phyloP scores from a whole-genome alignment of 306 rosid genomes.

The Cicer arietinum region DNA sequence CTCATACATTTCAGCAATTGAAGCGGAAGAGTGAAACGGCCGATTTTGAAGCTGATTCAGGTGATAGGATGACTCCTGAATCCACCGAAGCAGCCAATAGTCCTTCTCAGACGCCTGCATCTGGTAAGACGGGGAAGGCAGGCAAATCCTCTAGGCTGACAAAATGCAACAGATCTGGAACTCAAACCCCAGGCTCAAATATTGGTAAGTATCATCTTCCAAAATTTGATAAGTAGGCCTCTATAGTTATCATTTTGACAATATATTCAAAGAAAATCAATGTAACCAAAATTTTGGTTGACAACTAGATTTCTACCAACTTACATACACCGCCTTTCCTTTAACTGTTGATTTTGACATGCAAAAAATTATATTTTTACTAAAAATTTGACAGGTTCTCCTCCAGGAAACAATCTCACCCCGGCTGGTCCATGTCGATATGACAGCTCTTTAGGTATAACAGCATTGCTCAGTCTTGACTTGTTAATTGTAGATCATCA shows the following conservation, averaged over 20 bases:
- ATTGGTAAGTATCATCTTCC: constrained; percentile 60
- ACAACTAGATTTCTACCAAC: constrained; percentile 16
- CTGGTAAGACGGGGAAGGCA: constrained; percentile 72
- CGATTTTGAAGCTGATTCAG: constrained; percentile 70
- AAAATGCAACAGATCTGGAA: constrained; percentile 75
- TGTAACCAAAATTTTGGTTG: not conserved
- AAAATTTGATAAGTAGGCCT: constrained; percentile 39
- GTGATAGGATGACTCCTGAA: constrained; percentile 63
- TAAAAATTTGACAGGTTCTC: constrained; percentile 76
- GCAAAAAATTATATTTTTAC: constrained; percentile 16
- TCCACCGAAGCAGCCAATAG: constrained; percentile 58
- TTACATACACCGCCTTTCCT: constrained; percentile 10
- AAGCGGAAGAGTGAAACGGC: constrained; percentile 77
- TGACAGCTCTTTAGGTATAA: constrained; percentile 93
- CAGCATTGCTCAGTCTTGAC: constrained; percentile 32
- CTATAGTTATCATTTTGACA: not conserved
- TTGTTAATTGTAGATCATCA: constrained; percentile 25
- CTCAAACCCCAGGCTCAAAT: constrained; percentile 74
- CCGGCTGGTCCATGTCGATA: constrained; percentile 98
- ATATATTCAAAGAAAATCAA: constrained; percentile 3
- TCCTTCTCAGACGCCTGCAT: constrained; percentile 71
- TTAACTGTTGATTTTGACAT: constrained; percentile 14
- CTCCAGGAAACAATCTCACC: constrained; percentile 80
- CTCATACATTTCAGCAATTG: constrained; percentile 56
- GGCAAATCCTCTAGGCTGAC: constrained; percentile 75